Conservation (phyloP, 495 filamentous ascomycete species). For the Parathielavia appendiculata region DNA sequence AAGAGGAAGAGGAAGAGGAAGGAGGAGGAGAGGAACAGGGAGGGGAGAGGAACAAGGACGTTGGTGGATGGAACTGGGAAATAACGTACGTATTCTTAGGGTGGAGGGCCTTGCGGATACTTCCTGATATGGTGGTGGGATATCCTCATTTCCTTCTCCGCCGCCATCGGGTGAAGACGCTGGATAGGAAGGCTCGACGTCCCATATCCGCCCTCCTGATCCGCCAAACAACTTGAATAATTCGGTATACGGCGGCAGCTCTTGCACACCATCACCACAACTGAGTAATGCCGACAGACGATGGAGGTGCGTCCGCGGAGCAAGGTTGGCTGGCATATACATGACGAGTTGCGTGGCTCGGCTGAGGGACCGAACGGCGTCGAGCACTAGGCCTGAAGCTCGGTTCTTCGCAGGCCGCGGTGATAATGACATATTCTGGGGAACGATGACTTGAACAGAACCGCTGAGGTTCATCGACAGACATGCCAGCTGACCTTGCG, state of each 20-base stretch:
- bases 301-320: not conserved
- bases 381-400: not conserved
- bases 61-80: too few relatives aligned
- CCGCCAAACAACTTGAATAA: not conserved
- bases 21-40: too few relatives aligned
- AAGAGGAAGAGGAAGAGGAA: not conserved
- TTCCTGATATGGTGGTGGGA: not conserved
- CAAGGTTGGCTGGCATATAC: not conserved
- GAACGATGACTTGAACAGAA: not conserved
- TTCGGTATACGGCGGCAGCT: not conserved
- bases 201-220: not conserved
- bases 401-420: not conserved
- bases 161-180: not conserved
- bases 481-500: not conserved
- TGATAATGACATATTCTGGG: not conserved
- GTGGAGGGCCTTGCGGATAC: not conserved
- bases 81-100: not conserved
- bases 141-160: not conserved
- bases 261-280: not conserved
- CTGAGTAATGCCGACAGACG: not conserved
- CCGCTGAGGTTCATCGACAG: not conserved
- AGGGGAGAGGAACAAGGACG: not conserved
- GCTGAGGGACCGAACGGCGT: not conserved
- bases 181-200: not conserved
- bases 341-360: conserved; percentile 1